These are phyloP conservation scores for Cladosporium sp. DNA, from an alignment of 2,329 filamentous ascomycete species.

Conservation along the genomic window DNA sequence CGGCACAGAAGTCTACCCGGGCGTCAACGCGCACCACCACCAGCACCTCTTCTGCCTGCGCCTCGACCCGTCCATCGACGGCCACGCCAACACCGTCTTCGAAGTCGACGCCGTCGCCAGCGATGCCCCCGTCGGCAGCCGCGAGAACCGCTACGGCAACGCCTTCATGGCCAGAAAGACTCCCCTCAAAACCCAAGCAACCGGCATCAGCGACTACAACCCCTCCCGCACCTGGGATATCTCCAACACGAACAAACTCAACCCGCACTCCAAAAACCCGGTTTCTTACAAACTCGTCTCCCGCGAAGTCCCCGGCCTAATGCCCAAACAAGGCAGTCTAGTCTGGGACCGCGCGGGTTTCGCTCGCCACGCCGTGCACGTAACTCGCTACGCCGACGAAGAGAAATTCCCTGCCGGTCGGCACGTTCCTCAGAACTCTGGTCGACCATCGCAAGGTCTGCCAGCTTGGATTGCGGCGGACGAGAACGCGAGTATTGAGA, in stretches of 20 bases:
- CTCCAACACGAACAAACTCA: slow-evolving; percentile 74
- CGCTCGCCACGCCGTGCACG: slow-evolving; percentile 76
- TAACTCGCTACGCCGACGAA: slow-evolving; percentile 76
- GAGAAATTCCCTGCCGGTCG: slow-evolving; percentile 79
- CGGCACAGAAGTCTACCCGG: slow-evolving; percentile 84
- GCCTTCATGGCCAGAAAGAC: slow-evolving; percentile 56
- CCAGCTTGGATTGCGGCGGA: slow-evolving; percentile 66
- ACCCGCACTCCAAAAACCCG: slow-evolving; percentile 79
- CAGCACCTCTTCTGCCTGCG: slow-evolving; percentile 89
- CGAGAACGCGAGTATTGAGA: slow-evolving; percentile 53
- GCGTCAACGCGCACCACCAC: slow-evolving; percentile 89
- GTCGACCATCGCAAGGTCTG: slow-evolving; percentile 67
- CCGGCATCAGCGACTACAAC: slow-evolving; percentile 20
- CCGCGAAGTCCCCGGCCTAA: slow-evolving; percentile 66
- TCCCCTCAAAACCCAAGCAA: slow-evolving; percentile 44
- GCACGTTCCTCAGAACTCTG: slow-evolving; percentile 81
- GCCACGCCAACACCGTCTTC: slow-evolving; percentile 70
- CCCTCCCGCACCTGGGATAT: slow-evolving; percentile 60
- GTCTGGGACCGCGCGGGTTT: slow-evolving; percentile 86
- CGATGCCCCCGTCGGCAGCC: slow-evolving; percentile 47
- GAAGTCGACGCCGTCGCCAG: slow-evolving; percentile 52
- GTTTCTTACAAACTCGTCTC: slow-evolving; percentile 73
- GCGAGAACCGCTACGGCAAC: slow-evolving; percentile 61
- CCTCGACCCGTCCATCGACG: slow-evolving; percentile 80
- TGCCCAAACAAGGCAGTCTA: slow-evolving; percentile 74